Percentiles rank a stretch among this genome's conserved stretches.
Evolutionary conservation across 345 rosid genomes (phyloP).

Genomic region (Erucastrum elatum): DNA sequence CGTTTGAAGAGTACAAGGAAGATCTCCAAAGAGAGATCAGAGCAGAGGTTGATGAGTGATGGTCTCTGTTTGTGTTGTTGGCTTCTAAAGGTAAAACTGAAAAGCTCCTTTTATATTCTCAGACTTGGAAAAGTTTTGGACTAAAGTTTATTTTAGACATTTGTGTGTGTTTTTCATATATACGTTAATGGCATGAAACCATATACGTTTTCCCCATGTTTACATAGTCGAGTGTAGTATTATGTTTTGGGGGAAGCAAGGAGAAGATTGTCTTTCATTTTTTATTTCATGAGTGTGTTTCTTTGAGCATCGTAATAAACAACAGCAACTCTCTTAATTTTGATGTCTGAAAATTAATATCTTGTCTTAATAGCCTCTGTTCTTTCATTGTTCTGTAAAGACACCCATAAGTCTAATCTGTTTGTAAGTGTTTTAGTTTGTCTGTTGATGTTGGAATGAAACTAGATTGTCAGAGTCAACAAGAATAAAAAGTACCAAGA

Average conservation of each 20-base stretch:
- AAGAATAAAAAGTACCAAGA: not conserved
- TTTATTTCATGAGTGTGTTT: constrained; percentile 7
- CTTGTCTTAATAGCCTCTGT: not conserved
- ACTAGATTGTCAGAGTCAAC: not conserved
- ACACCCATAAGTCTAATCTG: not conserved
- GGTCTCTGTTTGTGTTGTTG: constrained; percentile 17
- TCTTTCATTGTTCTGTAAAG: not conserved
- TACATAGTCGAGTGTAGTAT: constrained; percentile 21
- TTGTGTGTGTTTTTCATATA: constrained; percentile 14
- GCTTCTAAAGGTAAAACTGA: constrained; percentile 30
- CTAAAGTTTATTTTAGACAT: not conserved
- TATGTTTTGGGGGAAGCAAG: constrained; percentile 18
- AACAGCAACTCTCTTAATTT: not conserved
- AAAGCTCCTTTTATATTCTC: constrained; percentile 10
- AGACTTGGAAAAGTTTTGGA: constrained; percentile 26
- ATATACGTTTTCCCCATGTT: constrained; percentile 16
- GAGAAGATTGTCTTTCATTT: constrained; percentile 9
- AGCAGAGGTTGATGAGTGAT: constrained; percentile 74
- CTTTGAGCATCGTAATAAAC: constrained; percentile 2
- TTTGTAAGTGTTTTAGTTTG: not conserved
- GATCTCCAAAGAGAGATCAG: constrained; percentile 76
- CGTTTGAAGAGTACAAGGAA: constrained; percentile 83
- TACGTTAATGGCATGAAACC: constrained; percentile 15
- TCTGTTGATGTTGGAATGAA: not conserved
- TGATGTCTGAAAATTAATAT: not conserved